Evolutionary conservation across 371 early-diverging fungal genomes (phyloP).

Genomic region (Coemansia linderi): DNA sequence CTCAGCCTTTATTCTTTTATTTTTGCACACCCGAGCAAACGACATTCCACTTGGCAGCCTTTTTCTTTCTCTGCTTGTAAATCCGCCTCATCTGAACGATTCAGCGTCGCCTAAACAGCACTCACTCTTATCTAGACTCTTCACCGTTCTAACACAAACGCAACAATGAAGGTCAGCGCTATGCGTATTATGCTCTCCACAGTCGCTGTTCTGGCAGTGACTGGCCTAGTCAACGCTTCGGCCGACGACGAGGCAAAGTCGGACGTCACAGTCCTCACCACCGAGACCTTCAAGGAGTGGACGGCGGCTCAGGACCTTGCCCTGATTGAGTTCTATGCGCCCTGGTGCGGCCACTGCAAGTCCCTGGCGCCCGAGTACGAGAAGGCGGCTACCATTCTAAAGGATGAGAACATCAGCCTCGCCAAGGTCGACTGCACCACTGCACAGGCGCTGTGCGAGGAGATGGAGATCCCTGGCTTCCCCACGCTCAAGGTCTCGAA

Average conservation of each 20-base stretch:
- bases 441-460: conserved; percentile 77
- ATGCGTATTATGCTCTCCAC: conserved; percentile 50
- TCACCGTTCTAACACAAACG: not conserved
- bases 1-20: not conserved
- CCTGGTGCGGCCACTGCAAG: conserved; percentile 97
- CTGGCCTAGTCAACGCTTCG: not conserved
- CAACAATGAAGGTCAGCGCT: conserved; percentile 49
- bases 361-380: conserved; percentile 91
- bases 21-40: not conserved
- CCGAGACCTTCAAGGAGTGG: conserved; percentile 64
- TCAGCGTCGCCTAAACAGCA: not conserved
- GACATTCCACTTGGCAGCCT: not conserved
- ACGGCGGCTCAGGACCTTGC: conserved; percentile 71
- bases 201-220: conserved; percentile 39
- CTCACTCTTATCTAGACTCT: not conserved
- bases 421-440: conserved; percentile 97
- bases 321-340: conserved; percentile 94
- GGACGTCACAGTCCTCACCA: conserved; percentile 57
- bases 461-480: conserved; percentile 82
- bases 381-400: conserved; percentile 80
- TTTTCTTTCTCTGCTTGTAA: conserved; percentile 1
- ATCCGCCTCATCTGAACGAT: conserved; percentile 9
- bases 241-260: conserved; percentile 10
- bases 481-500: conserved; percentile 93
- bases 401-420: conserved; percentile 67